Percentiles rank a stretch among this genome's conserved stretches.
Evolutionary conservation across 2,329 filamentous ascomycete genomes (phyloP).

Genomic region (Hypomyces perniciosus): DNA sequence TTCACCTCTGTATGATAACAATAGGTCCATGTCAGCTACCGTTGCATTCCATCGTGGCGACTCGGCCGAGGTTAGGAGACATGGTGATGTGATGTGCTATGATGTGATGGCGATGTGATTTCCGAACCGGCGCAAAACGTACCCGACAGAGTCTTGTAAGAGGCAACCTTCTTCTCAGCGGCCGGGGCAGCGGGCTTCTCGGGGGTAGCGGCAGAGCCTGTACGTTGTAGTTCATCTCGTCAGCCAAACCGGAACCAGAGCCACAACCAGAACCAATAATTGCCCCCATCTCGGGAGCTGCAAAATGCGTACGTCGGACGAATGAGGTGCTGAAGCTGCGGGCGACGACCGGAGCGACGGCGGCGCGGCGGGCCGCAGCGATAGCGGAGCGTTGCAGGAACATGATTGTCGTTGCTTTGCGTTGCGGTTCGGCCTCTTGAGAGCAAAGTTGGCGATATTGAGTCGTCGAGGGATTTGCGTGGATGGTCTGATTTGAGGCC

Average conservation of each 20-base stretch:
- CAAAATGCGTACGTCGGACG: slow-evolving; percentile 43
- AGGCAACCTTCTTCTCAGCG: slow-evolving; percentile 39
- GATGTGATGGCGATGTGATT: neutral
- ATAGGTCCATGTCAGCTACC: neutral
- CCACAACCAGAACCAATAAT: neutral
- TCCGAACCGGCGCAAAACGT: slow-evolving; percentile 25
- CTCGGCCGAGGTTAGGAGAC: too few species aligned
- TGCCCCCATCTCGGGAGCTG: slow-evolving; percentile 9
- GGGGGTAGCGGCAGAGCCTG: slow-evolving; percentile 21
- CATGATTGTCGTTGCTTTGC: slow-evolving; percentile 37
- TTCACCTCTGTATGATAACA: slow-evolving; percentile 63
- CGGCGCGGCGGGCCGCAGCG: slow-evolving; percentile 53
- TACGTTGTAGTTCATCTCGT: slow-evolving; percentile 19
- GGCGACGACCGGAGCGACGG: slow-evolving; percentile 46
- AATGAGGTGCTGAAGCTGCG: slow-evolving; percentile 57
- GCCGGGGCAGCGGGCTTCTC: slow-evolving; percentile 32
- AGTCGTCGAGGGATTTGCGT: slow-evolving; percentile 42
- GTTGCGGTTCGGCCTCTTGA: slow-evolving; percentile 6
- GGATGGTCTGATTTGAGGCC: slow-evolving; percentile 35
- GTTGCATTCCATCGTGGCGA: too few species aligned
- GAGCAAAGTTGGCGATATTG: slow-evolving; percentile 15
- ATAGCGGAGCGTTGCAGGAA: slow-evolving; percentile 59
- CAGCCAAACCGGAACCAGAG: slow-evolving; percentile 29
- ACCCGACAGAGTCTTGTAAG: slow-evolving; percentile 44
- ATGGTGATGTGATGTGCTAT: too few species aligned